These are phyloP conservation scores for Ceratocystiopsis sp. DNA, from an alignment of 2,329 filamentous ascomycete genomes.

Conservation along the genomic window DNA sequence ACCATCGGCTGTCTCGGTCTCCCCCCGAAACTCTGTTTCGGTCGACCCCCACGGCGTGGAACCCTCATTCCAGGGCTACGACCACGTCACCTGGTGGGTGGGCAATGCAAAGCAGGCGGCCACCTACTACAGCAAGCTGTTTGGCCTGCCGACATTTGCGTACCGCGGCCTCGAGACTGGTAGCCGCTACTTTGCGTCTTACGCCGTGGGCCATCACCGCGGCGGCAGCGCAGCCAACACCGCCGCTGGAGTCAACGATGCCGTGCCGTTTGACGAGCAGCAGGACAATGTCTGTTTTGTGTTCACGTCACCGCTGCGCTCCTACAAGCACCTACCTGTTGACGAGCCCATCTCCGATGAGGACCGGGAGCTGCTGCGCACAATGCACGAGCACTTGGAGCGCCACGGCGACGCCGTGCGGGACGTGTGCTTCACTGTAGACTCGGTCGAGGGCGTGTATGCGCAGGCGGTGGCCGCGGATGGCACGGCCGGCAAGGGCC, in stretches of 20 bases:
- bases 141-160: constrained; percentile 70
- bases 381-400: constrained; percentile 71
- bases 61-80: constrained; percentile 62
- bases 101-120: constrained; percentile 94
- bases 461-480: constrained; percentile 50
- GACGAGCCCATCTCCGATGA: constrained; percentile 45
- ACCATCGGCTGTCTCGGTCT: constrained; percentile 38
- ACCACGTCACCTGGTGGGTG: constrained; percentile 91
- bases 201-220: constrained; percentile 56
- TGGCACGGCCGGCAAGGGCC: constrained; percentile 19
- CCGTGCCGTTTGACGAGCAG: background rate
- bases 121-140: constrained; percentile 70
- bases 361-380: constrained; percentile 48
- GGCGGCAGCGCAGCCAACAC: constrained; percentile 17
- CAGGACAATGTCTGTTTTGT: constrained; percentile 56
- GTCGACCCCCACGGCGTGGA: constrained; percentile 20
- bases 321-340: constrained; percentile 31
- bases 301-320: constrained; percentile 65
- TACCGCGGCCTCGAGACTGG: constrained; percentile 83
- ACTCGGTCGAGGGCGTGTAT: constrained; percentile 72
- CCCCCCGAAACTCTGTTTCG: constrained; percentile 23
- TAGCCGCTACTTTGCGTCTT: constrained; percentile 61
- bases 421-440: constrained; percentile 89
- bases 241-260: background rate
- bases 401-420: constrained; percentile 87